These are phyloP conservation scores for Xylaria sp. DNA, from an alignment of 495 filamentous ascomycete genomes.

Conservation along the genomic window DNA sequence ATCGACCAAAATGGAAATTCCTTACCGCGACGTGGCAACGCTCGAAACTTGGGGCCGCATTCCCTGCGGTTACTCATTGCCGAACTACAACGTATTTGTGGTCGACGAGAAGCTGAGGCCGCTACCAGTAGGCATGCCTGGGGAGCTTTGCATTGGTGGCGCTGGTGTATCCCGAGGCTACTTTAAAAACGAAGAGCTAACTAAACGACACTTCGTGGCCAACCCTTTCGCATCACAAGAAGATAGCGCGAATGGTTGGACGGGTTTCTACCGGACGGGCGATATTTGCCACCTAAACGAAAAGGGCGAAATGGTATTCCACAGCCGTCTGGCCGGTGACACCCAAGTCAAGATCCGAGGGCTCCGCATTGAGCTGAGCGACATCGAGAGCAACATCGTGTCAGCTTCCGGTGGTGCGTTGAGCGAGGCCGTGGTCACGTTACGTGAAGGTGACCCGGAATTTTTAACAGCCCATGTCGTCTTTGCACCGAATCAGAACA, in stretches of 20 bases:
- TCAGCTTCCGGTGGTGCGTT: slow-evolving; percentile 13
- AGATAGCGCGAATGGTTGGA: slow-evolving; percentile 43
- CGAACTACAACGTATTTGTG: slow-evolving; percentile 51
- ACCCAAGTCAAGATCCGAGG: slow-evolving; percentile 51
- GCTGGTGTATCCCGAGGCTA: slow-evolving; percentile 46
- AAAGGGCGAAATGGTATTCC: slow-evolving; percentile 45
- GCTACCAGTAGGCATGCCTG: slow-evolving; percentile 44
- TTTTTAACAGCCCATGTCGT: slow-evolving; percentile 36
- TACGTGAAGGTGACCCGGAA: slow-evolving; percentile 43
- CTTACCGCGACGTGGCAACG: not conserved
- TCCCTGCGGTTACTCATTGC: slow-evolving; percentile 26
- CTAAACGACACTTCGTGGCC: slow-evolving; percentile 41
- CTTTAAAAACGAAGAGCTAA: slow-evolving; percentile 35
- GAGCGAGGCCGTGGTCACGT: slow-evolving; percentile 22
- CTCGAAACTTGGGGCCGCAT: not conserved
- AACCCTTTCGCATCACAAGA: slow-evolving; percentile 52
- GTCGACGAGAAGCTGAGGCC: slow-evolving; percentile 50
- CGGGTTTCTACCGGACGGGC: slow-evolving; percentile 50
- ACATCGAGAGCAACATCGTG: slow-evolving; percentile 47
- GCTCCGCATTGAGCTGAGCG: slow-evolving; percentile 47
- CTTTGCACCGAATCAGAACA: slow-evolving; percentile 34
- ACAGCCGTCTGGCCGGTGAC: slow-evolving; percentile 48
- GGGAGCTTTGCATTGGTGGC: slow-evolving; percentile 51
- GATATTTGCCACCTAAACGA: slow-evolving; percentile 41
- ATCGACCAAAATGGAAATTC: slow-evolving; percentile 25